Base-by-base conservation (phyloP, 805 yeast genomes). In the Saccharomycopsis microspora region DNA sequence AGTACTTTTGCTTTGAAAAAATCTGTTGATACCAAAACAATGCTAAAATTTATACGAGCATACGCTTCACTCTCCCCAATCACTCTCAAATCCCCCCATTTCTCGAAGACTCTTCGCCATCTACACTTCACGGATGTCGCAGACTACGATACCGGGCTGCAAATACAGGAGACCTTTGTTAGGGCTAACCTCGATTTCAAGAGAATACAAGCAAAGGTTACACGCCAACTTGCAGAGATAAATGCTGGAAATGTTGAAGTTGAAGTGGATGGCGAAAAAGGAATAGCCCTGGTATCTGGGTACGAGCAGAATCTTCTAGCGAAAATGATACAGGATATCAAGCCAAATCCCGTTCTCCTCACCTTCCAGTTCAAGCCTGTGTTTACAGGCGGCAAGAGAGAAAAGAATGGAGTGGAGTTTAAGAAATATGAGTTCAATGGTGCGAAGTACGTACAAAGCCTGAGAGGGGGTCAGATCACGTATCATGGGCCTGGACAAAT, bases 401-500 rank as follows among this genome's bases (percentile, higher is more conserved):
- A 88, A 61, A 74, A 75, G 54, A 71, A 73, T 32, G 52, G 51
- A 4, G 57, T 52, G 2, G 55, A 48, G 37, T 57, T 34, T 55
- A 11, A 52, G 43, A 53, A 53, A 35, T 66, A 60, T 55, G 36
- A 34, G 10, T 48, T 43, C 32, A 50, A 68, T 39, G 72, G 72
- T n/a, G 82, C 88, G 10, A 70, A 71, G 32, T 85, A 78, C 58
- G 73, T 80, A n/a, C 90, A 85, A 57, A 75, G 93, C 0, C 78
- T 78, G 46, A 69, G 99, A 52, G 99, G 99, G 10, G 99, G 99
- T 0, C 95, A 93, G 60, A 78, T 93, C 1, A 93, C 98, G 0
- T 93, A 85, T 70, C 99, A 93, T 65, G 97, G 97, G 0, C 84
- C 93, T 1, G 98, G 98, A 0, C 99, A 93, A 63, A 60, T 87